Percentiles rank a stretch among this genome's conserved stretches.
Conservation (phyloP, 257 asterid genomes). For the Solanum lycopersicoides region DNA sequence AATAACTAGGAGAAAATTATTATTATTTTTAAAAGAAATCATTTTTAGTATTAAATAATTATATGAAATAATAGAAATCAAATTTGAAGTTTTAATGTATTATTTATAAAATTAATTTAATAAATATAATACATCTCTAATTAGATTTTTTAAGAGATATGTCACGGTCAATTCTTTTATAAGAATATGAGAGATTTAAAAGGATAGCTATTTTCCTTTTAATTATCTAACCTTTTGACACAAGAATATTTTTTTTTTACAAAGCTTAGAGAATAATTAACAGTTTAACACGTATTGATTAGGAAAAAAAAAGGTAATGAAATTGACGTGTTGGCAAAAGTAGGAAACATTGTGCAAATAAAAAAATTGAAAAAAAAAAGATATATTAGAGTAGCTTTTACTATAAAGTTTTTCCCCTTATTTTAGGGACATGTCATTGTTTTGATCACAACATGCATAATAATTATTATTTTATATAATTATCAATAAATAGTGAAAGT, state of each 20-base stretch:
- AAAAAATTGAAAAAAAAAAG: neutral
- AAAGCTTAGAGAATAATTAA: neutral
- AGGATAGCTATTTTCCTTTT: neutral
- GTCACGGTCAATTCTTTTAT: too few species aligned
- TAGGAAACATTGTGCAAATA: neutral
- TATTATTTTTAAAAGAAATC: too few species aligned
- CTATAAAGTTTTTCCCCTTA: neutral
- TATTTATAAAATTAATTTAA: too few species aligned
- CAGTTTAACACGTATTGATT: neutral
- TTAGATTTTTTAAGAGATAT: too few species aligned
- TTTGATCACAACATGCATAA: neutral
- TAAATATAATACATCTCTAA: too few species aligned
- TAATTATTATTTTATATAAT: neutral
- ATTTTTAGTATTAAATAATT: too few species aligned
- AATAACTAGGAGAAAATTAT: too few species aligned
- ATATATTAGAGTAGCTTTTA: neutral
- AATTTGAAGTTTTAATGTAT: too few species aligned
- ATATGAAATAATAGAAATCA: too few species aligned
- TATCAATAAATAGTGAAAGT: neutral
- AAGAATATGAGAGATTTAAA: neutral
- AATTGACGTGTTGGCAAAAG: neutral
- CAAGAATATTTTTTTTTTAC: neutral
- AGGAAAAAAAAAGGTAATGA: neutral
- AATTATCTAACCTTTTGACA: neutral
- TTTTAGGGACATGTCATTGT: neutral